Base-by-base conservation (phyloP, 768 basidiomycete genomes). In the Rhodocollybia butyracea region DNA sequence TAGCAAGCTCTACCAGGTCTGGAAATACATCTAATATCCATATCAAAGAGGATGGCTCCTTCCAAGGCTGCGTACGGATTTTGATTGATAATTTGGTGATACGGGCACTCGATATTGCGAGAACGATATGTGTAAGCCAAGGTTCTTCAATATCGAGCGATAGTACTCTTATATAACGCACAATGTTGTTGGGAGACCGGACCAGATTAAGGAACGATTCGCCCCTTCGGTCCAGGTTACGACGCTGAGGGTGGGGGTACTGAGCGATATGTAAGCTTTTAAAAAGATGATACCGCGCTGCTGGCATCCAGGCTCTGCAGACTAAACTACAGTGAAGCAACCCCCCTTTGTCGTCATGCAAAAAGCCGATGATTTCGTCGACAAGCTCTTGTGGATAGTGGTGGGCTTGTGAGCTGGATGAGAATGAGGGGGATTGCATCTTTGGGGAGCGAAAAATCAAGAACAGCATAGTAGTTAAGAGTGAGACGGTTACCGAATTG, bases 381-480 rank as follows among this genome's bases (percentile, higher is more conserved):
- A 17, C 34, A 36, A 36, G 34, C 34, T 36, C 34, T 17, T 36
- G 34, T 36, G 34, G 34, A 17, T 36, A 36, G 66, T n/a, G n/a
- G n/a, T n/a, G n/a, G n/a, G n/a, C n/a, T n/a, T n/a, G n/a, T n/a
- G n/a, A n/a, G n/a, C n/a, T n/a, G n/a, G n/a, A n/a, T n/a, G n/a
- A n/a, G n/a, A n/a, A n/a, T n/a, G n/a, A n/a, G n/a, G n/a, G n/a
- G n/a, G n/a, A n/a, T n/a, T n/a, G n/a, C n/a, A n/a, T n/a, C n/a
- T n/a, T n/a, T n/a, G n/a, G n/a, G n/a, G n/a, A n/a, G n/a, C n/a
- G n/a, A n/a, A n/a, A n/a, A n/a, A n/a, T n/a, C n/a, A n/a, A n/a
- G n/a, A n/a, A n/a, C n/a, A n/a, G n/a, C n/a, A n/a, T n/a, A n/a
- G n/a, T n/a, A n/a, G n/a, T n/a, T n/a, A n/a, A n/a, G n/a, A n/a